phyloP scores from a whole-genome alignment of 148 eudicot genomes.

The Chenopodium formosanum region DNA sequence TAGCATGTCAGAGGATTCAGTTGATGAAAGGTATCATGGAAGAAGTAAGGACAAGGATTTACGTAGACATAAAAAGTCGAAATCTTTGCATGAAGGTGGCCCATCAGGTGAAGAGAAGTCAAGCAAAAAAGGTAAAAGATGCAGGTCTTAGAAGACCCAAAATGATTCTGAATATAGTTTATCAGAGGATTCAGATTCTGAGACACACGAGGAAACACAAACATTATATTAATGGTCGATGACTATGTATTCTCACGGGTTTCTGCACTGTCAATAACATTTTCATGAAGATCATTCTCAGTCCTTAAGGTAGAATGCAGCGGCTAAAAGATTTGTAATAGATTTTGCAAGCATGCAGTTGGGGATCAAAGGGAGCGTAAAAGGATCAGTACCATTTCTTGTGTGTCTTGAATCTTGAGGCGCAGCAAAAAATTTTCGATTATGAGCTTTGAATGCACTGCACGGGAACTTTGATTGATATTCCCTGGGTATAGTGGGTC shows the following conservation, averaged over 20 bases:
- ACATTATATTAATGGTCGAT: slow-evolving; percentile 28
- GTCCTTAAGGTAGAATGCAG: neutral
- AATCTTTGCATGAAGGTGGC: slow-evolving; percentile 4
- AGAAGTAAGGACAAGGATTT: slow-evolving; percentile 21
- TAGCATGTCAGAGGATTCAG: slow-evolving; percentile 38
- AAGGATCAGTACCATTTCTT: too few species aligned
- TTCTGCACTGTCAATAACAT: slow-evolving; percentile 7
- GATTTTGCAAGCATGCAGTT: neutral
- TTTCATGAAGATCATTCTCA: slow-evolving; percentile 17
- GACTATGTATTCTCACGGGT: slow-evolving; percentile 23
- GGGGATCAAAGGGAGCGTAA: neutral
- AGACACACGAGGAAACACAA: slow-evolving; percentile 36
- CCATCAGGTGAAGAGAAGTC: slow-evolving; percentile 13
- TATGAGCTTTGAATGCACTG: neutral
- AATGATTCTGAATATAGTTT: slow-evolving; percentile 32
- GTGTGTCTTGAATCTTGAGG: neutral
- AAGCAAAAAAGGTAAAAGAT: slow-evolving; percentile 11
- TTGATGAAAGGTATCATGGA: slow-evolving; percentile 30
- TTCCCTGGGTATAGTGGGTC: neutral
- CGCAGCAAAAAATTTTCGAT: neutral
- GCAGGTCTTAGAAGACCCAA: neutral
- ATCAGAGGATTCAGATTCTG: slow-evolving; percentile 36
- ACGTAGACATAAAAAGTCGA: slow-evolving; percentile 6
- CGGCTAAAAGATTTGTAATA: neutral
- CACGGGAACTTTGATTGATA: neutral